Evolutionary conservation across 2,329 filamentous ascomycete species (phyloP).

Genomic region (Beauveria bassiana): DNA sequence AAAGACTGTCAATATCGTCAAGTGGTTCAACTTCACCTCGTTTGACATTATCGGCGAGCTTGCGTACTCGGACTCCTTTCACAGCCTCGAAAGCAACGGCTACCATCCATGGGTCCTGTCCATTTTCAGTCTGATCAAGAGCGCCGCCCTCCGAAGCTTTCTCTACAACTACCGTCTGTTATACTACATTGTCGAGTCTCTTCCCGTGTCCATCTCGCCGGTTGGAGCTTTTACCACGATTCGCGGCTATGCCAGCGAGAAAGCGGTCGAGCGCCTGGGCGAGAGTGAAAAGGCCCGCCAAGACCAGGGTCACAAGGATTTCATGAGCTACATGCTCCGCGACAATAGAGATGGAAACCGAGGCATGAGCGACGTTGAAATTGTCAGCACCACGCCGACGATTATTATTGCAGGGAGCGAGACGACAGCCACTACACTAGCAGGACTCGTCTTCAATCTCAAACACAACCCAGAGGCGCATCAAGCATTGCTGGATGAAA

Average conservation of each 20-base stretch:
- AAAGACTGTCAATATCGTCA: constrained; percentile 19
- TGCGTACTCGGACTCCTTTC: constrained; percentile 35
- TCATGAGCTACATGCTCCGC: constrained; percentile 23
- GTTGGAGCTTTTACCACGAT: neutral
- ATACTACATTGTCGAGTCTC: neutral
- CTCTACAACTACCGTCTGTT: constrained; percentile 9
- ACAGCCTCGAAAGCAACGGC: constrained; percentile 22
- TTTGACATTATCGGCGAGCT: constrained; percentile 36
- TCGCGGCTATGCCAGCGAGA: constrained; percentile 15
- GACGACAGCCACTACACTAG: constrained; percentile 26
- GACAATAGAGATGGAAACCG: constrained; percentile 22
- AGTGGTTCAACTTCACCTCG: constrained; percentile 30
- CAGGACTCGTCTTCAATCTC: constrained; percentile 23
- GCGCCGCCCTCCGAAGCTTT: constrained; percentile 12
- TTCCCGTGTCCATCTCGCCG: neutral
- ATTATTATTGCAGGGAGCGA: constrained; percentile 26
- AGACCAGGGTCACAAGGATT: constrained; percentile 9
- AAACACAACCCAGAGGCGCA: constrained; percentile 23
- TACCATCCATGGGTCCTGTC: constrained; percentile 21
- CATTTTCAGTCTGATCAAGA: constrained; percentile 15
- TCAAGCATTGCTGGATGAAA: constrained; percentile 27
- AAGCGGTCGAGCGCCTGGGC: constrained; percentile 10
- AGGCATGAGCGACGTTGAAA: constrained; percentile 27
- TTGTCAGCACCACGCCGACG: constrained; percentile 19
- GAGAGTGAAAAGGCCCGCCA: neutral